Conservation (phyloP, 805 yeast species). For the Diddensiella santjacobensis region DNA sequence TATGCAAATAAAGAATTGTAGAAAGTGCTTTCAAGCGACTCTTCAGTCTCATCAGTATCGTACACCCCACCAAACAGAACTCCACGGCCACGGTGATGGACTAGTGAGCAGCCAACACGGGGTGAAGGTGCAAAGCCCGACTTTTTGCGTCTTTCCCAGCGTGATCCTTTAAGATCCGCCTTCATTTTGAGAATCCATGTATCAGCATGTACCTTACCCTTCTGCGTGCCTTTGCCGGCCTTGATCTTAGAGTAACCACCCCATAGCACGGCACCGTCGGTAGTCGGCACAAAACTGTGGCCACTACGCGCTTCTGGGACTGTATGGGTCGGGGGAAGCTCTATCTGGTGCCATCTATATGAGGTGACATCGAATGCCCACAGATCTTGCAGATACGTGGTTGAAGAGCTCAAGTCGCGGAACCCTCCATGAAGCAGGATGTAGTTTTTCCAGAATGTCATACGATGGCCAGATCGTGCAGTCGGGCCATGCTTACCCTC, state of each 20-base stretch:
- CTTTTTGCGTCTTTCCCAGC: conserved; percentile 88
- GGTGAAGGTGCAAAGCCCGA: conserved; percentile 90
- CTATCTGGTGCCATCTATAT: conserved; percentile 88
- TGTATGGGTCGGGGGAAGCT: conserved; percentile 75
- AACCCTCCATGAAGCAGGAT: conserved; percentile 88
- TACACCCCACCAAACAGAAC: conserved; percentile 92
- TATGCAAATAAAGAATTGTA: conserved; percentile 77
- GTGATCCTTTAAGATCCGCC: conserved; percentile 64
- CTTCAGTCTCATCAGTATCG: conserved; percentile 94
- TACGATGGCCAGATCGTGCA: conserved; percentile 88
- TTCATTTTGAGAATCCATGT: conserved; percentile 87
- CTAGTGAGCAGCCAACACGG: conserved; percentile 92
- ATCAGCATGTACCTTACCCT: conserved; percentile 85
- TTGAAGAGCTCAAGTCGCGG: conserved; percentile 78
- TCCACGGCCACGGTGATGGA: conserved; percentile 86
- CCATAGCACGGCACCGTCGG: conserved; percentile 79
- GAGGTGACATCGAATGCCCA: conserved; percentile 91
- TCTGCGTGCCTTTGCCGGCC: conserved; percentile 76
- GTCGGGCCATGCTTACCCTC: conserved; percentile 69
- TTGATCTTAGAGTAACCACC: conserved; percentile 95
- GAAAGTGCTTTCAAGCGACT: conserved; percentile 77
- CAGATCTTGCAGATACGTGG: conserved; percentile 77
- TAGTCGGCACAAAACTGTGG: conserved; percentile 73
- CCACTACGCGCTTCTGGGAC: conserved; percentile 92
- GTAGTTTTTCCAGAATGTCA: conserved; percentile 88